phyloP scores from a whole-genome alignment of 169 alveolate genomes.

The Eimeria necatrix region DNA sequence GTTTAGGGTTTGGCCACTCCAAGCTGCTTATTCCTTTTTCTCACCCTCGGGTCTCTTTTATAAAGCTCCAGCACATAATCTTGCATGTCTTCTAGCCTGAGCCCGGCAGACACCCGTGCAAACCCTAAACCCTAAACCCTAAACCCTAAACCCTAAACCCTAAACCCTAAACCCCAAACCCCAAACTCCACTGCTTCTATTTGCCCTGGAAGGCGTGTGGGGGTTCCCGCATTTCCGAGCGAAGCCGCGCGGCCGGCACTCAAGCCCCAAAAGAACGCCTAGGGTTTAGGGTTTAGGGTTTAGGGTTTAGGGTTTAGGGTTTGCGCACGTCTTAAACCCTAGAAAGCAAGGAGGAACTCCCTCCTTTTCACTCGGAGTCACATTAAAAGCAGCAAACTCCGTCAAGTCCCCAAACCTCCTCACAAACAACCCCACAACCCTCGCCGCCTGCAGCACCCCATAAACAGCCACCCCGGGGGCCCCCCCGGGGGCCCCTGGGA shows the following conservation, averaged over 20 bases:
- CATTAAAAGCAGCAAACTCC: conserved; percentile 43
- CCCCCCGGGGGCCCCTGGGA: neutral
- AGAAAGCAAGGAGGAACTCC: conserved; percentile 47
- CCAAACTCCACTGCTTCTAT: too few species aligned
- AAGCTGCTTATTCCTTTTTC: neutral
- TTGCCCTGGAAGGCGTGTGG: too few species aligned
- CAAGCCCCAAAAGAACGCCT: too few species aligned
- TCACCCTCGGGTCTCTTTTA: conserved; percentile 28
- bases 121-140: conserved; percentile 44
- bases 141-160: neutral
- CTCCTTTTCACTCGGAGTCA: conserved; percentile 38
- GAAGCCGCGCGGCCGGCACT: too few species aligned
- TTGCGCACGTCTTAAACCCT: conserved; percentile 55
- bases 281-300: conserved; percentile 33
- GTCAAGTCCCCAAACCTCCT: conserved; percentile 48
- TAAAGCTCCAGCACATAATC: conserved; percentile 29
- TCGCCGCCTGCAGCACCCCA: conserved; percentile 3
- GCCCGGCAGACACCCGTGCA: neutral
- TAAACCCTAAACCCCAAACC: too few species aligned
- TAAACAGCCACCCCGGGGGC: conserved; percentile 55
- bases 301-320: conserved; percentile 18
- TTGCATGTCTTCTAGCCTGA: conserved; percentile 30
- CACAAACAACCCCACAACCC: conserved; percentile 59
- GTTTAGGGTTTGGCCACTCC: neutral
- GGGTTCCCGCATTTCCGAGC: too few species aligned